Base-by-base conservation (phyloP, 108 stramenopile species). In the Ochromonas danica region DNA sequence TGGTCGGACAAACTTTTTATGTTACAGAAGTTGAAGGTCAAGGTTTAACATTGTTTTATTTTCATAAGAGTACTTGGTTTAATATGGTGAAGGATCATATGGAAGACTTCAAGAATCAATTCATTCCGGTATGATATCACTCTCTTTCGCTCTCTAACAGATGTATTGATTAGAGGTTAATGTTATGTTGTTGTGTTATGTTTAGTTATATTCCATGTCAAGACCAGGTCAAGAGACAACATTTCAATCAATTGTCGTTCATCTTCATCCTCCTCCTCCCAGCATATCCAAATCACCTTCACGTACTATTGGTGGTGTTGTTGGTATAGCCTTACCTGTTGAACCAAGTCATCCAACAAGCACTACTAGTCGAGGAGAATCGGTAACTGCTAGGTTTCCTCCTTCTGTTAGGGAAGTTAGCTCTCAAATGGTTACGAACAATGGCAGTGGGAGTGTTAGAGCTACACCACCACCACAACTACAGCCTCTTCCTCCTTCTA, bases 21-120 rank as follows among this genome's bases (percentile, higher is more conserved):
- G 17, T 22, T 36, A 67, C 63, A 28, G 63, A 67, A 67, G 63
- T 25, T 35, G 30, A 67, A 67, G 63, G 31, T 35, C 17, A 67
- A 28, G 63, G 63, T 14, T 35, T 6, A 6, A 25, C 3, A 36
- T 3, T 67, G 14, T 67, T 67, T 10, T 67, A 31, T 67, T 67
- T 31, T 36, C 63, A 33, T 28, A 67, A 67, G 35, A 3, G 25
- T 31, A 67, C 25, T 31, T 67, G 63, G 63, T 36, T 6, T 10
- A 6, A 67, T 36, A 67, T 67, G 3, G 63, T 67, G 10, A 6
- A 22, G 6, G 10, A 36, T 31, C 30, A 33, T 31, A 14, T 22
- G 17, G 10, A 67, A 14, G 30, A 67, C 3, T 67, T 67, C 10
- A 36, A 28, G 10, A 36, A 67, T 67, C 17, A 36, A 6, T 67